These are phyloP conservation scores for Solanum corneliomulleri DNA, from an alignment of 257 asterid species.

Conservation along the genomic window DNA sequence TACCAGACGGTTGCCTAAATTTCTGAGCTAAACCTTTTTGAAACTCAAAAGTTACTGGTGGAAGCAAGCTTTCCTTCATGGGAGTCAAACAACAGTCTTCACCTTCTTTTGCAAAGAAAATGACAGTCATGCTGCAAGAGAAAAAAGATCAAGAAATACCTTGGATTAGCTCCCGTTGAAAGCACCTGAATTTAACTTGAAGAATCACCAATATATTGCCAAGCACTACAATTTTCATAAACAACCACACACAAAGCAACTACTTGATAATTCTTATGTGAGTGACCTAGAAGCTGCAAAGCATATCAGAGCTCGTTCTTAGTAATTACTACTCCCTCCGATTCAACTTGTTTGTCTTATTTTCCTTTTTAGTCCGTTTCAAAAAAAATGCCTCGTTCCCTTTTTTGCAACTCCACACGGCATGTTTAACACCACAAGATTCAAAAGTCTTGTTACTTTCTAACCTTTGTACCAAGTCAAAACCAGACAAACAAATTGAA, in stretches of 20 bases:
- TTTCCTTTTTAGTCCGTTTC: no score
- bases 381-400: not conserved
- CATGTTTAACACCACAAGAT: not conserved
- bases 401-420: not conserved
- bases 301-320: not conserved
- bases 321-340: not conserved
- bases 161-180: not conserved
- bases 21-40: conserved; percentile 80
- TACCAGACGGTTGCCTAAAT: conserved; percentile 73
- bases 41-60: conserved; percentile 56
- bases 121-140: conserved; percentile 61
- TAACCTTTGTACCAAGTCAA: not conserved
- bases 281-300: not conserved
- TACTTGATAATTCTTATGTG: not conserved
- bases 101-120: conserved; percentile 91
- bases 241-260: not conserved
- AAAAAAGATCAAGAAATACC: not conserved
- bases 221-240: not conserved
- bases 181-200: not conserved
- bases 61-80: conserved; percentile 48
- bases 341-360: not conserved
- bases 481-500: no score
- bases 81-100: conserved; percentile 75
- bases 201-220: not conserved
- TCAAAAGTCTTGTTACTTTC: not conserved